phyloP scores from a whole-genome alignment of 345 rosid genomes.

The Angophora floribunda region DNA sequence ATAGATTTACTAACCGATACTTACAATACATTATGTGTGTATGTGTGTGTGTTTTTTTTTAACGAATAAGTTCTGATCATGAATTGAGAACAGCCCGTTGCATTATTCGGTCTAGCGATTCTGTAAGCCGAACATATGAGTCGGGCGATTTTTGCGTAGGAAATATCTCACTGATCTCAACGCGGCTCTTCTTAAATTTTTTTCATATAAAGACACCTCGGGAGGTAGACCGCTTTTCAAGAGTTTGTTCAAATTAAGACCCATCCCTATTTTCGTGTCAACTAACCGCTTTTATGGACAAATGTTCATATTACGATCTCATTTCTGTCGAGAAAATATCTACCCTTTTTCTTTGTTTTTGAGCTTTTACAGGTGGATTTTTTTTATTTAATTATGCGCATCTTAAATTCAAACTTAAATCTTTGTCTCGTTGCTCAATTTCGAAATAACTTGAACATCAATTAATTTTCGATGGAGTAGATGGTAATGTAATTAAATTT shows the following conservation, averaged over 20 bases:
- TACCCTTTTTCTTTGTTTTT: rapidly evolving
- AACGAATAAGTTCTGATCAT: neutral
- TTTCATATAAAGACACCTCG: no score
- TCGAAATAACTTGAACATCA: neutral
- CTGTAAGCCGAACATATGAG: rapidly evolving
- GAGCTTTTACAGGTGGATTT: neutral
- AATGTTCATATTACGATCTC: neutral
- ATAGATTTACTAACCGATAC: neutral
- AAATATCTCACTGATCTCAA: no score
- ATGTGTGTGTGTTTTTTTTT: no score
- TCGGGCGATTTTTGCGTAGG: no score
- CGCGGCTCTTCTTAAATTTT: no score
- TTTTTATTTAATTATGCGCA: neutral
- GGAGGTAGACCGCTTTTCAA: neutral
- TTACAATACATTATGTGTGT: neutral
- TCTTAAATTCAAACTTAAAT: neutral
- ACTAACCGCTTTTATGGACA: neutral
- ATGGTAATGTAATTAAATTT: neutral
- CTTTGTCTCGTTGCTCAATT: neutral
- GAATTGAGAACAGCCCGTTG: neutral
- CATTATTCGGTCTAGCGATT: neutral
- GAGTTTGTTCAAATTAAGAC: neutral
- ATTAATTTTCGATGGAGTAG: neutral
- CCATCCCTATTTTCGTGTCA: neutral
- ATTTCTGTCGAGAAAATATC: neutral